A percentile compares a stretch with the other conserved stretches of the same genome.
phyloP scores from a whole-genome alignment of 108 stramenopile species.

The Cyclotella distinguenda region DNA sequence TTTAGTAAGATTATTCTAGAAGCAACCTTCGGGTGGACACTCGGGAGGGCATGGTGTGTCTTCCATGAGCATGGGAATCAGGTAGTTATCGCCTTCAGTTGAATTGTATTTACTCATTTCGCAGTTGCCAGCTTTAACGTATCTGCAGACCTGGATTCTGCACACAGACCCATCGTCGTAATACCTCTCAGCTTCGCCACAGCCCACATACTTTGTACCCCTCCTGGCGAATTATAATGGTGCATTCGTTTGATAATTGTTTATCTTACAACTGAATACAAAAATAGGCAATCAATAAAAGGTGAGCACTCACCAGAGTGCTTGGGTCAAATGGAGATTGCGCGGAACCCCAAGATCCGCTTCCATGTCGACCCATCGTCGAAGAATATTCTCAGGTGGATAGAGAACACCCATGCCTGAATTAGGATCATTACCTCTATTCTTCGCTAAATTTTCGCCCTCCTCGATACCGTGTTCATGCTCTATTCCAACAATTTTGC shows the following conservation, averaged over 20 bases:
- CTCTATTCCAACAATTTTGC: slow-evolving; percentile 15
- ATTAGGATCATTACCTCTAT: not conserved
- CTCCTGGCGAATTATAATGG: too few relatives aligned
- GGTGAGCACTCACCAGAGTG: too few relatives aligned
- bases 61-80: slow-evolving; percentile 35
- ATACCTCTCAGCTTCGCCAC: slow-evolving; percentile 23
- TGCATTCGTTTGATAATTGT: too few relatives aligned
- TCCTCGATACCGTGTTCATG: slow-evolving; percentile 15
- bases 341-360: slow-evolving; percentile 9
- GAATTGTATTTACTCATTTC: slow-evolving; percentile 23
- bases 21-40: slow-evolving; percentile 38
- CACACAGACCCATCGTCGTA: slow-evolving; percentile 30
- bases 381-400: slow-evolving; percentile 33
- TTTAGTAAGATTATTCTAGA: too few relatives aligned
- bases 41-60: slow-evolving; percentile 16
- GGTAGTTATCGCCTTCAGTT: slow-evolving; percentile 23
- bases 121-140: slow-evolving; percentile 32
- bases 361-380: slow-evolving; percentile 34
- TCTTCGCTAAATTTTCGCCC: slow-evolving; percentile 37
- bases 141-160: slow-evolving; percentile 37
- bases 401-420: slow-evolving; percentile 18
- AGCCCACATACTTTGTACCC: slow-evolving; percentile 33
- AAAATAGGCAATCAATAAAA: not conserved
- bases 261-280: not conserved
- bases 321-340: slow-evolving; percentile 34